A percentile compares a stretch with the other conserved stretches of the same genome.
These are phyloP conservation scores for Phytophthora tubulina DNA, from an alignment of 352 stramenopile species.

Conservation along the genomic window DNA sequence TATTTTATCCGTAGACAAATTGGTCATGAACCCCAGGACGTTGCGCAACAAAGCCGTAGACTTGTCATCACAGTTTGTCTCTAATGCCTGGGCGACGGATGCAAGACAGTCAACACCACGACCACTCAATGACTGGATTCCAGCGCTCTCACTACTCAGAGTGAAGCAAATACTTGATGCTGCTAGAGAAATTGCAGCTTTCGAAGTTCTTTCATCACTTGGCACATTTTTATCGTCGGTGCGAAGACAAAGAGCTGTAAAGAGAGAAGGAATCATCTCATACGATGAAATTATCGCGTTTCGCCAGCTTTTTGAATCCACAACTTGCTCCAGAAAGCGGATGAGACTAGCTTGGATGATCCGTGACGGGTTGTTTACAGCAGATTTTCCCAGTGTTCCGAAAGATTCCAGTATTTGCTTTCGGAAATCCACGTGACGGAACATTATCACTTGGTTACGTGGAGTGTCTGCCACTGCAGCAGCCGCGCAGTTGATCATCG, in stretches of 20 bases:
- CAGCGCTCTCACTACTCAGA: slow-evolving; percentile 51
- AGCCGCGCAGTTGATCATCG: slow-evolving; percentile 60
- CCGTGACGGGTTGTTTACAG: slow-evolving; percentile 2
- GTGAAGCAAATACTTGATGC: slow-evolving; percentile 66
- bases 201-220: slow-evolving; percentile 22
- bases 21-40: slow-evolving; percentile 64
- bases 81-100: slow-evolving; percentile 19
- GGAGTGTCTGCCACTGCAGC: slow-evolving; percentile 46
- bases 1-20: slow-evolving; percentile 55
- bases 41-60: slow-evolving; percentile 35
- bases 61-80: slow-evolving; percentile 9
- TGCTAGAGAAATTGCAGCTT: slow-evolving; percentile 26
- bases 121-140: slow-evolving; percentile 36
- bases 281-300: slow-evolving; percentile 40
- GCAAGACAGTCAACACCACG: slow-evolving; percentile 19
- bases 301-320: slow-evolving; percentile 72
- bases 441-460: slow-evolving; percentile 73
- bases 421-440: slow-evolving; percentile 47
- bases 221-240: neutral
- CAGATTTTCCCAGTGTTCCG: neutral
- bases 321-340: slow-evolving; percentile 54
- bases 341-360: slow-evolving; percentile 46
- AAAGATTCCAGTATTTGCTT: slow-evolving; percentile 32
- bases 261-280: slow-evolving; percentile 30
- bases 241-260: slow-evolving; percentile 28